These are phyloP conservation scores for Skeletonema tropicum DNA, from an alignment of 108 stramenopile genomes.

Conservation along the genomic window DNA sequence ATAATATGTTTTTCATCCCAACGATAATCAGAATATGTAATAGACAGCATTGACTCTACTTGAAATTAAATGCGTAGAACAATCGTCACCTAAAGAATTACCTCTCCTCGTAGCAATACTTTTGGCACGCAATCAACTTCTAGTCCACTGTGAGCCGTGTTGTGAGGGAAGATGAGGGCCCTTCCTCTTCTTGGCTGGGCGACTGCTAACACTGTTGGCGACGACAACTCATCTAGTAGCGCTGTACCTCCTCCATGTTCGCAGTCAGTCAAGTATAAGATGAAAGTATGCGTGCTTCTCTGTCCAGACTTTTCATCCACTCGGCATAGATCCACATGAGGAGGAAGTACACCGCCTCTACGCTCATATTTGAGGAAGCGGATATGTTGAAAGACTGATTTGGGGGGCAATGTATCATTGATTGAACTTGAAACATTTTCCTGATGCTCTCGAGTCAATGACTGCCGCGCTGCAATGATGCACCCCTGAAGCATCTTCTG, in stretches of 20 bases:
- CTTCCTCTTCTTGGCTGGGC: conserved; percentile 66
- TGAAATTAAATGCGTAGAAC: too few relatives aligned
- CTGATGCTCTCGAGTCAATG: neutral
- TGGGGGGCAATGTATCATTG: conserved; percentile 2
- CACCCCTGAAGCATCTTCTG: conserved; percentile 30
- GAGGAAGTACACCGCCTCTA: conserved; percentile 56
- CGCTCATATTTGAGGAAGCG: conserved; percentile 70
- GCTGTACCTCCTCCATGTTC: conserved; percentile 70
- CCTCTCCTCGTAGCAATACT: conserved; percentile 80
- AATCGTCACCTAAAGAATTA: conserved; percentile 15
- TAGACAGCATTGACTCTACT: too few relatives aligned
- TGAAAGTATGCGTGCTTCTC: conserved; percentile 82
- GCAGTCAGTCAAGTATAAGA: conserved; percentile 73
- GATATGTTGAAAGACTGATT: conserved; percentile 67
- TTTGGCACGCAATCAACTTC: conserved; percentile 69
- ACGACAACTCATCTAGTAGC: conserved; percentile 54
- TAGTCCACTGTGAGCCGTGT: conserved; percentile 71
- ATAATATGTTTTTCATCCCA: neutral
- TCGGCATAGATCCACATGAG: conserved; percentile 78
- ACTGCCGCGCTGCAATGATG: conserved; percentile 23
- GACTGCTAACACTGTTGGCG: conserved; percentile 46
- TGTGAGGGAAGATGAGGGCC: conserved; percentile 77
- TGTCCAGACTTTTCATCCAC: conserved; percentile 48
- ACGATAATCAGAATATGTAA: too few relatives aligned
- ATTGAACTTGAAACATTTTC: conserved; percentile 4